Conservation (phyloP, 768 basidiomycete genomes). For the Mycena maculata region DNA sequence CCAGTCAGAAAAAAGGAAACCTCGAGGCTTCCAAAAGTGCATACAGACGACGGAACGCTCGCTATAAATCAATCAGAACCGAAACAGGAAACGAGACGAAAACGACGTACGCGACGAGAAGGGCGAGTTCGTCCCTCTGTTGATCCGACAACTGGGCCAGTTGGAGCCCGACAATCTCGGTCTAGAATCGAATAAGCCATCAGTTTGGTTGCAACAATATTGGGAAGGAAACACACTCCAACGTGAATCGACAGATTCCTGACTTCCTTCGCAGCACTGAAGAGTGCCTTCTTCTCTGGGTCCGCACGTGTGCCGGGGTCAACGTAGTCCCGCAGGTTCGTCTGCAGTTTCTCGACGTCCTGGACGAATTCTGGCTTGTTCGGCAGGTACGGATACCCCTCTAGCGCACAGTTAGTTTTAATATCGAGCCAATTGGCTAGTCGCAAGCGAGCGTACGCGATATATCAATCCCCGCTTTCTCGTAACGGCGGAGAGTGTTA, state of each 20-base stretch:
- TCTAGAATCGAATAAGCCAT: slow-evolving; percentile 15
- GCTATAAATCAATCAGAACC: background rate
- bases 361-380: slow-evolving; percentile 36
- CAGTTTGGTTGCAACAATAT: background rate
- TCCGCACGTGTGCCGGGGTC: slow-evolving; percentile 36
- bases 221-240: slow-evolving; percentile 18
- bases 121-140: slow-evolving; percentile 36
- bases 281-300: slow-evolving; percentile 37
- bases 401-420: background rate
- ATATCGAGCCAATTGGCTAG: background rate
- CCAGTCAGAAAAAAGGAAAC: background rate
- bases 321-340: slow-evolving; percentile 31
- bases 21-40: background rate
- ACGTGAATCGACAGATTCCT: slow-evolving; percentile 34
- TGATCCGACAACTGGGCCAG: slow-evolving; percentile 35
- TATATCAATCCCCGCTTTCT: slow-evolving; percentile 36
- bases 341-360: slow-evolving; percentile 38
- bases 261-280: slow-evolving; percentile 37
- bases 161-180: slow-evolving; percentile 37
- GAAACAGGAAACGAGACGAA: background rate
- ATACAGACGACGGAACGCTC: slow-evolving; percentile 35
- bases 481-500: slow-evolving; percentile 35
- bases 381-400: slow-evolving; percentile 37
- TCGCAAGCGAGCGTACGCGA: slow-evolving; percentile 21
- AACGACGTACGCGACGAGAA: slow-evolving; percentile 34